Percentiles rank a stretch among this genome's conserved stretches.
Conservation (phyloP, 495 filamentous ascomycete genomes). For the Extremus antarcticus region DNA sequence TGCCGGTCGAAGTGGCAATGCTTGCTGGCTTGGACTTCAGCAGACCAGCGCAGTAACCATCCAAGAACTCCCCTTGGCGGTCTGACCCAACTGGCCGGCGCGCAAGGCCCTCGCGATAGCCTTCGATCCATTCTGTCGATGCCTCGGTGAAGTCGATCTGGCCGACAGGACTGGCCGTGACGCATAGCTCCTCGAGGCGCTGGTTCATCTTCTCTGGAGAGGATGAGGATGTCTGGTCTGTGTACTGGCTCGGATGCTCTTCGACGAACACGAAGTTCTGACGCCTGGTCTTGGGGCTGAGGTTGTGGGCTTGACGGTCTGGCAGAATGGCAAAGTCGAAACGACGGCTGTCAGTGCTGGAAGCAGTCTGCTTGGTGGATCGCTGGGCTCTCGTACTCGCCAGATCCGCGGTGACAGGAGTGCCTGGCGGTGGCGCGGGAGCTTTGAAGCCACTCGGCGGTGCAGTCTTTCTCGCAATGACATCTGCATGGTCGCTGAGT, state of each 20-base stretch:
- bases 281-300: constrained; percentile 19
- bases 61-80: constrained; percentile 17
- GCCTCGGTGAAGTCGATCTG: constrained; percentile 11
- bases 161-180: constrained; percentile 1
- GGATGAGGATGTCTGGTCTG: background rate
- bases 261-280: constrained; percentile 6
- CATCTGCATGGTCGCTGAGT: background rate
- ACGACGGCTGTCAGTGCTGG: background rate
- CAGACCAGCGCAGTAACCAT: constrained; percentile 25
- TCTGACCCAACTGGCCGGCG: constrained; percentile 20
- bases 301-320: constrained; percentile 16
- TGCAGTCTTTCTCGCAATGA: background rate
- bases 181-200: background rate
- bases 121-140: constrained; percentile 20
- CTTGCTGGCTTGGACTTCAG: constrained; percentile 1
- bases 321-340: constrained; percentile 8
- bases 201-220: constrained; percentile 1
- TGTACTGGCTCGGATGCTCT: background rate
- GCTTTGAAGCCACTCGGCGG: background rate
- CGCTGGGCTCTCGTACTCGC: background rate
- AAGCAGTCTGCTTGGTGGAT: background rate
- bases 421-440: constrained; percentile 6
- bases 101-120: constrained; percentile 24
- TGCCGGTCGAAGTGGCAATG: constrained; percentile 1
- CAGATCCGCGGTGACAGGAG: constrained; percentile 1